A percentile compares a stretch with the other conserved stretches of the same genome.
Conservation (phyloP, 1,139 yeast genomes). For the Blastobotrys ciferrii region DNA sequence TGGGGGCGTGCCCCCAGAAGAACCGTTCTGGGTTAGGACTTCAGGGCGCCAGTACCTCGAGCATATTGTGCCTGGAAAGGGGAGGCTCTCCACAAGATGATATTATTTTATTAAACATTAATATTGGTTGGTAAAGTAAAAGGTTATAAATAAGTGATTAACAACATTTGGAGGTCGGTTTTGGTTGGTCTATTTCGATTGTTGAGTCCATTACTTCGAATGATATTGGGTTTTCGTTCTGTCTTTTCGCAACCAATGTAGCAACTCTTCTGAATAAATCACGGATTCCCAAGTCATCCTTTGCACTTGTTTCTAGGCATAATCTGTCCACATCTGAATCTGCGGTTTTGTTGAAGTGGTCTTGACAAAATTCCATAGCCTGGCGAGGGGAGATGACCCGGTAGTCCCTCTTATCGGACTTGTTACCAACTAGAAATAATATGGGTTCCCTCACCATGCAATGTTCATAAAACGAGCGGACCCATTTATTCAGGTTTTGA, state of each 20-base stretch:
- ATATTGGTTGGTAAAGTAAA: not conserved
- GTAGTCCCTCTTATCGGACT: slow-evolving; percentile 41
- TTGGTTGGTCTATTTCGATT: not conserved
- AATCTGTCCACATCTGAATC: not conserved
- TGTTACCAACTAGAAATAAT: slow-evolving; percentile 56
- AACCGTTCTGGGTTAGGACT: too few relatives aligned
- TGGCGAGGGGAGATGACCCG: slow-evolving; percentile 24
- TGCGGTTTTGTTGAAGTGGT: not conserved
- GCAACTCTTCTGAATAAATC: slow-evolving; percentile 21
- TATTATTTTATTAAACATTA: slow-evolving; percentile 7
- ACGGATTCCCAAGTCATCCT: slow-evolving; percentile 20
- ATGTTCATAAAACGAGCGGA: slow-evolving; percentile 48
- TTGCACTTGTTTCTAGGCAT: slow-evolving; percentile 24
- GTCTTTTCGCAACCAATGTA: slow-evolving; percentile 13
- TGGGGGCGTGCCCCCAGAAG: too few relatives aligned
- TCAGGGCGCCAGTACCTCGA: too few relatives aligned
- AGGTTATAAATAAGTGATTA: not conserved
- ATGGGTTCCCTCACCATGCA: slow-evolving; percentile 52
- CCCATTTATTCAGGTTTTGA: slow-evolving; percentile 52
- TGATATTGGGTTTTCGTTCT: not conserved
- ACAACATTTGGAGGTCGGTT: slow-evolving; percentile 1
- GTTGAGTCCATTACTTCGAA: slow-evolving; percentile 4
- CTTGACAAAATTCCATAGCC: slow-evolving; percentile 23
- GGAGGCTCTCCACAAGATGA: too few relatives aligned
- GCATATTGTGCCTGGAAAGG: too few relatives aligned